Conservation (phyloP, 148 eudicot species). For the Beta vulgaris region DNA sequence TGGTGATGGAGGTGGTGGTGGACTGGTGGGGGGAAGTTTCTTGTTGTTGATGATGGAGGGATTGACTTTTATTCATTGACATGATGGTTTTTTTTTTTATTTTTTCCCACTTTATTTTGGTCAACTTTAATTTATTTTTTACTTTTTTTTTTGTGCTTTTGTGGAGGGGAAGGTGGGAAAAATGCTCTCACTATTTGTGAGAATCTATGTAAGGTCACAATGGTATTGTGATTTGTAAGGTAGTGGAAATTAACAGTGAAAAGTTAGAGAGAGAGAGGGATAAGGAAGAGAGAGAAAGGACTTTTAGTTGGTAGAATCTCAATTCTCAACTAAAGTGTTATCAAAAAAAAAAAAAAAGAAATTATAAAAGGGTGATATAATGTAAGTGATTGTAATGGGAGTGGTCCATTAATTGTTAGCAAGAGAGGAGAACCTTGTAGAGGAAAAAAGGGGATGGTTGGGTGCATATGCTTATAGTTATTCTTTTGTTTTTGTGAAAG, state of each 20-base stretch:
- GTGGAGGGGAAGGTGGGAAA: slow-evolving; percentile 1
- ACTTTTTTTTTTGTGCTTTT: slow-evolving; percentile 5
- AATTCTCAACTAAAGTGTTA: slow-evolving; percentile 21
- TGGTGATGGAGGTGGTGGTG: slow-evolving; percentile 3
- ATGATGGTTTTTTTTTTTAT: no score
- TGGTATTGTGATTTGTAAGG: slow-evolving; percentile 30
- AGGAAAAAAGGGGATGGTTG: slow-evolving; percentile 15
- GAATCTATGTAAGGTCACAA: slow-evolving; percentile 37
- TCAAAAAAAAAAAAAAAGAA: no score
- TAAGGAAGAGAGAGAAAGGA: background rate
- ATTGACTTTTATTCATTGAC: slow-evolving; percentile 27
- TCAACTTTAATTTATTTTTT: slow-evolving; percentile 19
- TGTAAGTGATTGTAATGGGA: slow-evolving; percentile 20
- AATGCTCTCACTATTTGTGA: slow-evolving; percentile 32
- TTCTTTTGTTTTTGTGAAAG: slow-evolving; percentile 23
- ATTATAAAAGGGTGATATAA: background rate
- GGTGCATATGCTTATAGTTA: slow-evolving; percentile 25
- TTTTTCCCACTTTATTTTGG: slow-evolving; percentile 19
- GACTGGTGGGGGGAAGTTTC: background rate
- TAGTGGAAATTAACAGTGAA: slow-evolving; percentile 28
- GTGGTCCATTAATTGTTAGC: slow-evolving; percentile 8
- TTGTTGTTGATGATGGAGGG: slow-evolving; percentile 16
- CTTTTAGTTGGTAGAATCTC: slow-evolving; percentile 33
- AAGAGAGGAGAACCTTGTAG: slow-evolving; percentile 22
- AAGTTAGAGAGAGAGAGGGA: slow-evolving; percentile 17